Conservation (phyloP, 192 early-diverging fungal genomes). For the Backusella tuberculispora region DNA sequence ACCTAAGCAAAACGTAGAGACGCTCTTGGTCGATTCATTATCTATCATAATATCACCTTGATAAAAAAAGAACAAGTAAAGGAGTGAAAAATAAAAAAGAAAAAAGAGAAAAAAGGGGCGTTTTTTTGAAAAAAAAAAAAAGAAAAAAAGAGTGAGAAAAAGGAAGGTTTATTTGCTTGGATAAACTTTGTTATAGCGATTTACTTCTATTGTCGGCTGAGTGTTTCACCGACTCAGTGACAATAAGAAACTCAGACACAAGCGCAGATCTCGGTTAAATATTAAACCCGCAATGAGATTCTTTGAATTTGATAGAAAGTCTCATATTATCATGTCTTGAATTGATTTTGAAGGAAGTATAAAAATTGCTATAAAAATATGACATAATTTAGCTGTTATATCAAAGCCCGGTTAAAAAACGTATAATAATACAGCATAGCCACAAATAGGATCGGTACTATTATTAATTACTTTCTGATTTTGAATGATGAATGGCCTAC, state of each 20-base stretch:
- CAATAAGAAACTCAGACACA: slow-evolving; percentile 11
- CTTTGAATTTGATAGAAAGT: neutral
- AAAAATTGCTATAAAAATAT: too few relatives aligned
- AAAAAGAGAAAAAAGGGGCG: neutral
- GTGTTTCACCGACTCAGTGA: slow-evolving; percentile 9
- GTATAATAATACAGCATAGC: too few relatives aligned
- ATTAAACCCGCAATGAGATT: neutral
- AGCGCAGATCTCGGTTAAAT: too few relatives aligned
- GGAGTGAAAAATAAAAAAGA: neutral
- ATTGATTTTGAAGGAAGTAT: too few relatives aligned
- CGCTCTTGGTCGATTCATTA: neutral
- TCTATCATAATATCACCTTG: neutral
- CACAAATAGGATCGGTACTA: too few relatives aligned
- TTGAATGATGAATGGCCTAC: too few relatives aligned
- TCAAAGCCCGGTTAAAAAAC: too few relatives aligned
- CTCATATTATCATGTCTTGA: too few relatives aligned
- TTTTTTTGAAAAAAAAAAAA: neutral
- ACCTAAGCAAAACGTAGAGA: neutral
- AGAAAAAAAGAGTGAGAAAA: neutral
- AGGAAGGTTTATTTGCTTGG: slow-evolving; percentile 8
- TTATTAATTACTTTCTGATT: too few relatives aligned
- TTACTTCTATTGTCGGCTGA: slow-evolving; percentile 1
- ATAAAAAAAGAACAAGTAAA: neutral
- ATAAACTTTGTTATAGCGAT: neutral
- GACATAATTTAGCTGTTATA: too few relatives aligned